phyloP scores from a whole-genome alignment of 2,329 filamentous ascomycete species.

The Claviceps sp. region DNA sequence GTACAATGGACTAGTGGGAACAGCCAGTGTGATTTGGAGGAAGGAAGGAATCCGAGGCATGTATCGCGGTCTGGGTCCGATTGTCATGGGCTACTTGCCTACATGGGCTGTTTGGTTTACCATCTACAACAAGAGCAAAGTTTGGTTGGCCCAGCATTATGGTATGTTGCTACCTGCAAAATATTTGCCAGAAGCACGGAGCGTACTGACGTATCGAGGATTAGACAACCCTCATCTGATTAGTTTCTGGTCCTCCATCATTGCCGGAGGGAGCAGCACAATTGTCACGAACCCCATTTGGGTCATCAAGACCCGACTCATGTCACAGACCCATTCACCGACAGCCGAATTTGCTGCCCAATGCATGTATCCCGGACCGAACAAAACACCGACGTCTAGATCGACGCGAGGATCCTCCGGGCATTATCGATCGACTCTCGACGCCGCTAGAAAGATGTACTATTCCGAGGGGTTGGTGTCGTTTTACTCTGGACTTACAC shows the following conservation, averaged over 20 bases:
- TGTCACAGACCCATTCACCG: conserved; percentile 67
- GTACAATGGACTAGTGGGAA: conserved; percentile 81
- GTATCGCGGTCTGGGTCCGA: conserved; percentile 87
- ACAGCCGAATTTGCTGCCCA: conserved; percentile 32
- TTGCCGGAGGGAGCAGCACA: conserved; percentile 85
- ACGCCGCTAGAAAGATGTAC: conserved; percentile 96
- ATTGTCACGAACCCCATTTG: conserved; percentile 95
- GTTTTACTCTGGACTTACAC: conserved; percentile 91
- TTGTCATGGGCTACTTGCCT: conserved; percentile 87
- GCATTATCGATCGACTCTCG: conserved; percentile 81
- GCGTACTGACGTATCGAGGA: background rate
- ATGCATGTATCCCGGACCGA: conserved; percentile 32
- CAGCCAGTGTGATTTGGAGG: conserved; percentile 69
- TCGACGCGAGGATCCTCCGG: conserved; percentile 55
- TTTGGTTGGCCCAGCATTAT: conserved; percentile 52
- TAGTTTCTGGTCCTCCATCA: conserved; percentile 79
- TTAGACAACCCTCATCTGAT: conserved; percentile 63
- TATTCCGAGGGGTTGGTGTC: conserved; percentile 72
- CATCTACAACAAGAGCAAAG: conserved; percentile 83
- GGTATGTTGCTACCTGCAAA: conserved; percentile 27
- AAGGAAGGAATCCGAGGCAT: conserved; percentile 83
- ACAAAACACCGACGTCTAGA: conserved; percentile 40
- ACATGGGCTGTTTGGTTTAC: conserved; percentile 99
- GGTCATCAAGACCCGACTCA: conserved; percentile 97
- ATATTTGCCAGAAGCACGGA: background rate